Evolutionary conservation across 2,329 filamentous ascomycete species (phyloP), one percentile per base, ranked within the genome.

Genomic region (Westerdykella ornata): DNA sequence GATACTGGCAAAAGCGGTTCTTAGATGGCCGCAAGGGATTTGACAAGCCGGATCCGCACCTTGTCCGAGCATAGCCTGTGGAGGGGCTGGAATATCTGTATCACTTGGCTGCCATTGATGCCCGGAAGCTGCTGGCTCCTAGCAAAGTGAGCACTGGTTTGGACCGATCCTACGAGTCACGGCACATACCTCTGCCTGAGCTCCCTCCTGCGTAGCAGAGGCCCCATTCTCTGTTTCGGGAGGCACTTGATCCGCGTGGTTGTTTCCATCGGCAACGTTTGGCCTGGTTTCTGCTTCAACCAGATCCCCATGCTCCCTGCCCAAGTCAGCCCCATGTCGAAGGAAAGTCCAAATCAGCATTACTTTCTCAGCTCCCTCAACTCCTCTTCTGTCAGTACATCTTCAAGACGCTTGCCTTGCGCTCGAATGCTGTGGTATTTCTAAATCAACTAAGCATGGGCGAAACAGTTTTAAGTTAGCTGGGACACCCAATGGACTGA

Each of bases 351-450:
- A 38, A 12, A 32, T 20, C 34, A 34, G 12, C 44, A 52, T 33
- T 49, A 65, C 63, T 49, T 49, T 47, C 50, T 52, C 40, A 65
- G 30, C 39, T 59, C 50, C 41, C 50, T 49, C 29, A 65, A 46
- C 39, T 67, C 62, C 29, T 60, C 56, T 39, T 48, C 43, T 6
- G 45, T 60, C 37, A 66, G 42, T 8, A 58, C 58, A 43, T 66
- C 60, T 44, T 66, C 60, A 2, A 66, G 46, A 35, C 56, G 59
- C 46, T 64, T 62, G 30, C 63, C 62, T 36, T 55, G 53, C 36
- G 55, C 56, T 32, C 59, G 53, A 41, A 67, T 65, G 43, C 62
- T 64, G 38, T 67, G 62, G 38, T 66, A 67, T 41, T 62, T 63
- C 64, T 67, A 28, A 28, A 11, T 32, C 48, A 42, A 43, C 42